Conservation (phyloP, 2,329 filamentous ascomycete genomes). For the Achaetomium macrosporum region DNA sequence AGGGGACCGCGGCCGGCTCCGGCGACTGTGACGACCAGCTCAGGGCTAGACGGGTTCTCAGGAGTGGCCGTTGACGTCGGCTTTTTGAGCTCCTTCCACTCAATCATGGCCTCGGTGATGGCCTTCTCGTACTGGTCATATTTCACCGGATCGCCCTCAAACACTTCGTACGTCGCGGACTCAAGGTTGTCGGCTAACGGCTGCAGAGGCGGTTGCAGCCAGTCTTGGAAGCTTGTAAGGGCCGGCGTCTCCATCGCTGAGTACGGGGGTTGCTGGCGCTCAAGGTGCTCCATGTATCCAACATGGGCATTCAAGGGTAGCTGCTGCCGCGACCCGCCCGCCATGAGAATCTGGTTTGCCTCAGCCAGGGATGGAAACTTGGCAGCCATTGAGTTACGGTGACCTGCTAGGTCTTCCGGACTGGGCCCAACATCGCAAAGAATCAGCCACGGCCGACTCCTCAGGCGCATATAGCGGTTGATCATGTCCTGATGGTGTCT, state of each 20-base stretch:
- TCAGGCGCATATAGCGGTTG: slow-evolving; percentile 58
- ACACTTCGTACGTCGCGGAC: slow-evolving; percentile 95
- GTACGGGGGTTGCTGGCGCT: slow-evolving; percentile 68
- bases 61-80: slow-evolving; percentile 59
- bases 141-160: slow-evolving; percentile 96
- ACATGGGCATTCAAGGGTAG: slow-evolving; percentile 46
- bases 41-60: slow-evolving; percentile 19
- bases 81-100: slow-evolving; percentile 69
- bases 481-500: slow-evolving; percentile 57
- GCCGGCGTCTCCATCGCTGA: slow-evolving; percentile 46
- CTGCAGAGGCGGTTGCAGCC: slow-evolving; percentile 89
- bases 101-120: slow-evolving; percentile 69
- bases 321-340: slow-evolving; percentile 40
- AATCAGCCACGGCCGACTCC: slow-evolving; percentile 56
- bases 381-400: slow-evolving; percentile 29
- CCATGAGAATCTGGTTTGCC: slow-evolving; percentile 39
- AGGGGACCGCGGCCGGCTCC: slow-evolving; percentile 90
- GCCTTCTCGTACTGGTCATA: slow-evolving; percentile 93
- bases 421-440: slow-evolving; percentile 56
- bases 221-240: slow-evolving; percentile 71
- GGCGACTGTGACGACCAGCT: slow-evolving; percentile 79
- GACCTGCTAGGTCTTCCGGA: slow-evolving; percentile 31
- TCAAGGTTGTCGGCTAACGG: slow-evolving; percentile 94
- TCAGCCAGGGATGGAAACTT: slow-evolving; percentile 69
- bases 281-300: slow-evolving; percentile 77